Percentiles rank a stretch among this genome's conserved stretches.
Conservation (phyloP, 1,139 yeast genomes). For the Entelexis sorbosivorans region DNA sequence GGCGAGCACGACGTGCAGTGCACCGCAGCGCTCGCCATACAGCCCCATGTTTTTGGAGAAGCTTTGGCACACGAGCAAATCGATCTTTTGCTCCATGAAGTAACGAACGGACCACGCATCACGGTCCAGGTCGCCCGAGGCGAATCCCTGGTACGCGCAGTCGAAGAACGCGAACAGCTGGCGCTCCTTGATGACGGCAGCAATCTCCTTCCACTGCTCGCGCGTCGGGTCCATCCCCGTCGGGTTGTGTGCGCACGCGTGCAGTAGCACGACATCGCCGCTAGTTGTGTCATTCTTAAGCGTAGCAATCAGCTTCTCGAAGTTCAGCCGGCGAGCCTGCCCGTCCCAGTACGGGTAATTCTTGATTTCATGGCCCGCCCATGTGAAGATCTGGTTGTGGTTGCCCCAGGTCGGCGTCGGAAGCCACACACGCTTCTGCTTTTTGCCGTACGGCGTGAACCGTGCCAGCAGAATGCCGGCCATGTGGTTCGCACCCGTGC, state of each 20-base stretch:
- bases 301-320: constrained; percentile 34
- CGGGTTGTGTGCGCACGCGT: constrained; percentile 97
- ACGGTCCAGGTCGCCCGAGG: constrained; percentile 71
- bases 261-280: constrained; percentile 57
- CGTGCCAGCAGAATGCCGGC: constrained; percentile 62
- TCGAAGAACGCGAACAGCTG: constrained; percentile 79
- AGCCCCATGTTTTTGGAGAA: constrained; percentile 95
- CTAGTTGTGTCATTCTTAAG: constrained; percentile 26
- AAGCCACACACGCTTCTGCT: constrained; percentile 48
- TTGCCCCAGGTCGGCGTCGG: constrained; percentile 96
- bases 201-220: constrained; percentile 72
- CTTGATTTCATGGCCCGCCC: constrained; percentile 51
- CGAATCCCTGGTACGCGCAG: constrained; percentile 96
- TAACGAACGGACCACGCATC: constrained; percentile 84
- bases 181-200: constrained; percentile 48
- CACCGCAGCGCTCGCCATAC: constrained; percentile 97
- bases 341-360: constrained; percentile 76
- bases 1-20: constrained; percentile 49
- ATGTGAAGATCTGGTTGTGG: constrained; percentile 70
- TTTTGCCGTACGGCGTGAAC: constrained; percentile 36
- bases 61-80: constrained; percentile 66
- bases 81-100: constrained; percentile 50
- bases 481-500: constrained; percentile 91
- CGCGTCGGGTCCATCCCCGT: constrained; percentile 89
- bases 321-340: constrained; percentile 50